Percentiles rank a stretch among this genome's conserved stretches.
Evolutionary conservation across 1,284 basidiomycete genomes (phyloP).

Genomic region (Boletus semigastroideus): DNA sequence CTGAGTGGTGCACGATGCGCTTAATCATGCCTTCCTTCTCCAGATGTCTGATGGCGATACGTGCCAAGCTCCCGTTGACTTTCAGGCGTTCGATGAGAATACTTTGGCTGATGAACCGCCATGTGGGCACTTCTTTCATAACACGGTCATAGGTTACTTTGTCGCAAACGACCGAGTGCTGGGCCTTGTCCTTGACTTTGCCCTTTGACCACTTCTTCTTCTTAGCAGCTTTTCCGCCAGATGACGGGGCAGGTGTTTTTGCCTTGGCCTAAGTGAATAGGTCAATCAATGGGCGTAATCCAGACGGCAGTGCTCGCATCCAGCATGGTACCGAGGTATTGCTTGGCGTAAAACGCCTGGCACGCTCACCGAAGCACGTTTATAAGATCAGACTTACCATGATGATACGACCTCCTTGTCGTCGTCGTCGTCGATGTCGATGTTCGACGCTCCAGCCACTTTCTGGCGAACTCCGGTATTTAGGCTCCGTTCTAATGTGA

Average conservation of each 20-base stretch:
- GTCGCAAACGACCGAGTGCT: constrained; percentile 92
- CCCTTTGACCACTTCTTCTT: constrained; percentile 99
- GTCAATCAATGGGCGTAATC: constrained; percentile 22
- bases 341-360: background rate
- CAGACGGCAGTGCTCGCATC: constrained; percentile 18
- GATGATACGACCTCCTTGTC: constrained; percentile 23
- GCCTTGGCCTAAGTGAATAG: constrained; percentile 63
- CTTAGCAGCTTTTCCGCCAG: constrained; percentile 84
- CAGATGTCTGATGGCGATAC: constrained; percentile 90
- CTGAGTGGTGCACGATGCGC: constrained; percentile 93
- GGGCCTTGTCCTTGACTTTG: constrained; percentile 99
- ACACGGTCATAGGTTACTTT: constrained; percentile 92
- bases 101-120: constrained; percentile 97
- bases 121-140: constrained; percentile 99
- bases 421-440: constrained; percentile 29
- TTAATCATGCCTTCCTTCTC: constrained; percentile 97
- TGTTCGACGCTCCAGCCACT: background rate
- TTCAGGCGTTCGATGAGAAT: constrained; percentile 98
- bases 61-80: constrained; percentile 94
- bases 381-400: constrained; percentile 32
- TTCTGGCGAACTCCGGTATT: constrained; percentile 23
- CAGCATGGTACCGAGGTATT: constrained; percentile 11
- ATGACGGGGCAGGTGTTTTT: constrained; percentile 58
- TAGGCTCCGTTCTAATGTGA: constrained; percentile 23
- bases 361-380: background rate